Conservation (phyloP, 208 protist species). For the Trypanosoma cruzi region DNA sequence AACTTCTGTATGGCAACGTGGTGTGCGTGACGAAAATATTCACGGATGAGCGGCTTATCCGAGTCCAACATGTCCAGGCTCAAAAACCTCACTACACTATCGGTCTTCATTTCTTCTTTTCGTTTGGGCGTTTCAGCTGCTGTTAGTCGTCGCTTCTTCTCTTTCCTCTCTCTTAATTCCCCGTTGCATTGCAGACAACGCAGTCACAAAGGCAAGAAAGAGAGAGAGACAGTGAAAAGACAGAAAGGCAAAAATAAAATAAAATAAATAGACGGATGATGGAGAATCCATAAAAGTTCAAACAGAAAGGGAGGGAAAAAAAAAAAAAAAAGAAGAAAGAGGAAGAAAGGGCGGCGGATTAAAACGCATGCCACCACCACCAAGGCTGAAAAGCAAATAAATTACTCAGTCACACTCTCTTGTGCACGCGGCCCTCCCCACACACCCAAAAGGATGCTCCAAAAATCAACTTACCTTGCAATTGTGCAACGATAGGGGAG, state of each 20-base stretch:
- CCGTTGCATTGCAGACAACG: slow-evolving; percentile 1
- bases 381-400: slow-evolving; percentile 3
- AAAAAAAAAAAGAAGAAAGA: slow-evolving; percentile 8
- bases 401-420: background rate
- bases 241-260: slow-evolving; percentile 6
- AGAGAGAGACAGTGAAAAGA: slow-evolving; percentile 4
- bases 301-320: slow-evolving; percentile 21
- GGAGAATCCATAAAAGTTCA: slow-evolving; percentile 8
- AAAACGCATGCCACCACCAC: background rate
- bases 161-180: background rate
- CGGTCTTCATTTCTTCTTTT: slow-evolving; percentile 1
- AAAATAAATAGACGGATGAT: background rate
- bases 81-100: background rate
- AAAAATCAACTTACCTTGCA: background rate
- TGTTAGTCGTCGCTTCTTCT: background rate
- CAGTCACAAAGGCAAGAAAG: background rate
- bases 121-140: background rate
- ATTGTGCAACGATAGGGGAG: background rate
- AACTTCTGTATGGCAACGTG: background rate
- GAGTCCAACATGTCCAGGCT: background rate
- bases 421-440: background rate
- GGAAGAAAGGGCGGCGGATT: background rate
- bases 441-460: background rate
- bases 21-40: slow-evolving; percentile 16
- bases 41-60: slow-evolving; percentile 16